Base-by-base conservation (phyloP, 768 basidiomycete species). In the Pleurotus giganteus region DNA sequence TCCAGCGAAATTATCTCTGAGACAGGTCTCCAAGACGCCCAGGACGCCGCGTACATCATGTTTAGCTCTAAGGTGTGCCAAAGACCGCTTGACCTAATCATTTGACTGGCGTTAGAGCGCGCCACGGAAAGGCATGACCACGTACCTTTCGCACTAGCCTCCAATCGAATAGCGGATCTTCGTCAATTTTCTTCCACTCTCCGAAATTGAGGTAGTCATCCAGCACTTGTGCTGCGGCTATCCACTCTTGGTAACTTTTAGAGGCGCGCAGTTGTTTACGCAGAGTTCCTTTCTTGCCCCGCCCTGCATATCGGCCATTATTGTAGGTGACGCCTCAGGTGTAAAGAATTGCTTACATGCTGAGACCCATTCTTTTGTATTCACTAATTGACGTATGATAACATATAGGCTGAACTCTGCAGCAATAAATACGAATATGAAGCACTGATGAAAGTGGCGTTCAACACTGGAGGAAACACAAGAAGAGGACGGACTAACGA, bases 91-190 rank as follows among this genome's bases (percentile, higher is more conserved):
- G 24, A 96, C 92, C 84, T 85, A 29, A n/a, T 43, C 17, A 45
- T n/a, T 8, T n/a, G 5, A 9, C 41, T 9, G 29, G 34, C 37
- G 13, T 37, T 4, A 27, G 24, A 9, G 13, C 15, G 27, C 19
- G 24, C 46, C 7, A 49, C 8, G 13, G 41, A 55, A 28, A 11
- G 7, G 15, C 23, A 17, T 2, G 27, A 36, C 44, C 8, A 19
- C 23, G 23, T 51, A 86, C 88, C 78, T 89, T 91, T 58, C 81
- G 77, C 17, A 96, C 85, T 53, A 98, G 78, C 58, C 85, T 84
- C 83, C 89, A 95, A 62, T 98, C 97, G 66, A 95, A 98, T 60
- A 88, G 97, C 1, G 85, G 74, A 68, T 96, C 93, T 62, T 94
- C 91, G 43, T 96, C 91, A 9, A 84, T 68, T 50, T 75, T 78